Conservation (phyloP, 768 basidiomycete species). For the Russula ochroleuca region DNA sequence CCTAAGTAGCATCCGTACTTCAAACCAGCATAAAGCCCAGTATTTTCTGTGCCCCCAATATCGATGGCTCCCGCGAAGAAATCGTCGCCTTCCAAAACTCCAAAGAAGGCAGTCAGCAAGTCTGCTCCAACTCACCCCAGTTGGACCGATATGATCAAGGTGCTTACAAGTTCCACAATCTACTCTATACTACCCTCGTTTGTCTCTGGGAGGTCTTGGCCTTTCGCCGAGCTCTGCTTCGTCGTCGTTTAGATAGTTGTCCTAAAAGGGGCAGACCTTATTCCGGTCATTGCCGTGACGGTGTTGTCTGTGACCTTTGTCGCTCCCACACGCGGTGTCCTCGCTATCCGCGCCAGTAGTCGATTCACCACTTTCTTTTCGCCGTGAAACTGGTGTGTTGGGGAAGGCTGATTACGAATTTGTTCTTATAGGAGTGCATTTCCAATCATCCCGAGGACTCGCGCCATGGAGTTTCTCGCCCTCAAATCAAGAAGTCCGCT, state of each 20-base stretch:
- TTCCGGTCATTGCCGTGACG: slow-evolving; percentile 35
- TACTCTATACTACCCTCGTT: slow-evolving; percentile 10
- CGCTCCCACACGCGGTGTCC: slow-evolving; percentile 26
- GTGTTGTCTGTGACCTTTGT: slow-evolving; percentile 28
- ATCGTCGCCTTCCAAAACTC: slow-evolving; percentile 46
- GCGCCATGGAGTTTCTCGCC: slow-evolving; percentile 81
- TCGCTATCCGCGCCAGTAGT: slow-evolving; percentile 20
- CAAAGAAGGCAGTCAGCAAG: slow-evolving; percentile 44
- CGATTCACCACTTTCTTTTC: slow-evolving; percentile 6
- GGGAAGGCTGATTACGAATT: slow-evolving; percentile 23
- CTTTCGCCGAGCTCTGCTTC: slow-evolving; percentile 13
- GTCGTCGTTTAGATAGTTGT: slow-evolving; percentile 26
- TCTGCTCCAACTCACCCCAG: slow-evolving; percentile 47
- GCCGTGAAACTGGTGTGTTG: slow-evolving; percentile 10
- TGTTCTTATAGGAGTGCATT: slow-evolving; percentile 70
- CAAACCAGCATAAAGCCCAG: slow-evolving; percentile 22
- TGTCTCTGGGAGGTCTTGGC: slow-evolving; percentile 24
- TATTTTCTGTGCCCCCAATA: slow-evolving; percentile 36
- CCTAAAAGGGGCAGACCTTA: slow-evolving; percentile 43
- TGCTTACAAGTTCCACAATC: slow-evolving; percentile 35
- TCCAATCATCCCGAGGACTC: slow-evolving; percentile 66
- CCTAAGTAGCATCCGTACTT: slow-evolving; percentile 26
- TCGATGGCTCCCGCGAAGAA: slow-evolving; percentile 39
- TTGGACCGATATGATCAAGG: slow-evolving; percentile 82
- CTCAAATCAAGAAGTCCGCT: slow-evolving; percentile 87